Evolutionary conservation across 129 eudicot genomes (phyloP), one percentile per base, ranked within the genome.

Genomic region (Artemisia argyi): DNA sequence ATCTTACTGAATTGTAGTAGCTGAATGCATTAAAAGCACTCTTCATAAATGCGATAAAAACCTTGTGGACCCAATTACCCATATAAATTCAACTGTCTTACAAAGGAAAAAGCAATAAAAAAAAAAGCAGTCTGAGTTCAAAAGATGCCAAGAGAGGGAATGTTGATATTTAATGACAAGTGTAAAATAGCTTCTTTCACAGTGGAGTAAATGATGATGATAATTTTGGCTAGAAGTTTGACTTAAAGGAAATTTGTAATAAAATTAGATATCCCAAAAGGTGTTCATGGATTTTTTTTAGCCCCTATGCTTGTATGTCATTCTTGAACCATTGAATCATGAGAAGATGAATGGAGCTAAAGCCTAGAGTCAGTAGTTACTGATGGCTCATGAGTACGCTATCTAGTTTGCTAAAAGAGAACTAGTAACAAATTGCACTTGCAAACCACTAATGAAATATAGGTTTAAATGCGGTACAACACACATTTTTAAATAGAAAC

Each of bases 301-400:
- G 19, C 77, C 61, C 50, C 7, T 73, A 44, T 18, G 50, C 16
- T 54, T 32, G 61, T 14, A 54, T 54, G 65, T 5, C 56, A 54
- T 17, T 32, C 30, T 6, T 16, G 19, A 61, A 47, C 24, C 68
- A 39, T n/a, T 60, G 32, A 60, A 30, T 16, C 19, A 58, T 7
- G 17, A 5, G 66, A 14, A 61, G 44, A 28, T 61, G 13, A 14
- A 26, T 42, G 28, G n/a, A 18, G 75, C 61, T 35, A 56, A 61
- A 22, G 28, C 55, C 64, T 69, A 28, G 32, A 28, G 47, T 28
- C 66, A 30, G 20, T 28, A 61, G 44, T 24, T 11, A 47, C 32
- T 12, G 10, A 30, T 15, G 17, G n/a, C 44, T 13, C 20, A 30
- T 61, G 46, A 12, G 32, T 12, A 28, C 0, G 20, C 16, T 22